Base-by-base conservation (phyloP, 2,329 filamentous ascomycete genomes). In the Neonectria sp. region DNA sequence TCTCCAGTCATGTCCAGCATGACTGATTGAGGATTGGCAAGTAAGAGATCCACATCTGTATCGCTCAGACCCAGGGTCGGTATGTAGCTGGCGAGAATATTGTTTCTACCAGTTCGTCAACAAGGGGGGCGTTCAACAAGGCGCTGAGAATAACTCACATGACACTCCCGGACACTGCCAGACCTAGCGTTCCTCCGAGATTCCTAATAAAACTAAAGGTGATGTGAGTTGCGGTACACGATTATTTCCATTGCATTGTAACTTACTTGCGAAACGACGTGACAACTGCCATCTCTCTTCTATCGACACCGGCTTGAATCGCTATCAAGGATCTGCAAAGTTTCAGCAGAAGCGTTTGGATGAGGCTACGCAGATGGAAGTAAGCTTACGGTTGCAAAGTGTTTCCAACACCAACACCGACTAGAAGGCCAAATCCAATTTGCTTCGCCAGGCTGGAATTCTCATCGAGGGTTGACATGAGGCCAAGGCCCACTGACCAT, bases 291-390 rank as follows among this genome's bases (percentile, higher is more conserved):
- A 83, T 84, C 37, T 83, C 81, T 3, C 78, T 74, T 48, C 82
- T 74, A 83, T 88, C 85, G 73, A 91, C 79, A 78, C 89, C 73
- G 79, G 87, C 78, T 81, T 91, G 82, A 80, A 90, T 79, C 78
- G 88, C 78, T 83, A 91, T 82, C 43, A 83, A 69, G n/a, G 82
- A 78, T 17, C 81, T 82, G 21, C 60, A 29, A 4, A 15, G 25
- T 3, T 27, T 73, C 27, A 73, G 52, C 37, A n/a, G 57, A n/a
- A 48, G 49, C 21, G 21, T 21, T 21, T 21, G 21, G 21, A 21
- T 21, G 21, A 21, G 21, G 21, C 21, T 21, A 21, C 21, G 21
- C 21, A 21, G 21, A 21, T 21, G 21, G 21, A 21, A 21, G 21
- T 21, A 21, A 21, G n/a, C 4, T 25, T 3, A 82, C 82, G 85